phyloP scores from a whole-genome alignment of 1,284 basidiomycete species.

The Moesziomyces sp. region DNA sequence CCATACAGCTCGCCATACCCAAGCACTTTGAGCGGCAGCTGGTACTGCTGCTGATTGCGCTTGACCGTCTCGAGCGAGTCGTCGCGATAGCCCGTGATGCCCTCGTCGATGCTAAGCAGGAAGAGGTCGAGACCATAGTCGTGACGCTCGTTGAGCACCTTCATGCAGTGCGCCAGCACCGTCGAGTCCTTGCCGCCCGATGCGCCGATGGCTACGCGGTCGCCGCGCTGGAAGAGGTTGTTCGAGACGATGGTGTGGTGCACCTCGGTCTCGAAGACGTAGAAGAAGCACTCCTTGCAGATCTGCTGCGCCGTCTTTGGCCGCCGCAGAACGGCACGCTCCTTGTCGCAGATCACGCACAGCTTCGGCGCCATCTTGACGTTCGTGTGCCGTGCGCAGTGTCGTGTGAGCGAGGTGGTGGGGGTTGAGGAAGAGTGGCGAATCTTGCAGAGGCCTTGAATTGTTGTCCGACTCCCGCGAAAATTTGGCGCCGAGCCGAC shows the following conservation, averaged over 20 bases:
- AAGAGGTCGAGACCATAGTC: constrained; percentile 91
- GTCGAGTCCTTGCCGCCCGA: constrained; percentile 99
- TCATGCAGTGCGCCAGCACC: constrained; percentile 96
- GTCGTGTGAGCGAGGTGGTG: background rate
- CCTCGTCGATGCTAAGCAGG: constrained; percentile 96
- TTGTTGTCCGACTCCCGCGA: constrained; percentile 5
- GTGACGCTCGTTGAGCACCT: constrained; percentile 91
- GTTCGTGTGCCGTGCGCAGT: background rate
- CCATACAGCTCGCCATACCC: constrained; percentile 96
- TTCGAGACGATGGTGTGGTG: constrained; percentile 86
- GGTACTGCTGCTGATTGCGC: constrained; percentile 93
- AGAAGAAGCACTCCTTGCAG: constrained; percentile 94
- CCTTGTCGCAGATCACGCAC: constrained; percentile 79
- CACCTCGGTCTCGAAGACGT: constrained; percentile 97
- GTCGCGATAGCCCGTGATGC: constrained; percentile 97
- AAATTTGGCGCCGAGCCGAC: background rate
- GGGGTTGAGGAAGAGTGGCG: constrained; percentile 7
- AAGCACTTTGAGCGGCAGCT: constrained; percentile 93
- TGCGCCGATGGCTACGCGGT: constrained; percentile 95
- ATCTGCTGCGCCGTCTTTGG: constrained; percentile 98
- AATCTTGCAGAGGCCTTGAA: background rate
- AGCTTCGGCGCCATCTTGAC: constrained; percentile 40
- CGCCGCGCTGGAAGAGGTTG: constrained; percentile 84
- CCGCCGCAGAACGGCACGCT: constrained; percentile 87
- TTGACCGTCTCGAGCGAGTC: constrained; percentile 99